Evolutionary conservation across 495 filamentous ascomycete species (phyloP), one percentile per base, ranked within the genome.

Genomic region (Bombardia bombarda): DNA sequence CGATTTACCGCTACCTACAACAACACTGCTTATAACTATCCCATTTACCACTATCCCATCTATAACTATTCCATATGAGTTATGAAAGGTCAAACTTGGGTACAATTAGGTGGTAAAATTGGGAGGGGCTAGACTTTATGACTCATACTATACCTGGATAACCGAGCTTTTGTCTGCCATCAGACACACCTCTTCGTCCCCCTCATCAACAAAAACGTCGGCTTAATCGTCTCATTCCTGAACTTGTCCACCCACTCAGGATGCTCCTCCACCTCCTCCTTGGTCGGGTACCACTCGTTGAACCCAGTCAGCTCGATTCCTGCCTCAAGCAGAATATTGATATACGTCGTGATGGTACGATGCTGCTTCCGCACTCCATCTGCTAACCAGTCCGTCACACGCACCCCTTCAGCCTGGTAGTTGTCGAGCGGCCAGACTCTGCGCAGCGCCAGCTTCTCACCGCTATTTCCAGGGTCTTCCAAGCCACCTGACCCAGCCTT

Each of bases 331-430:
- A 68, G 33, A 5, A 56, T 46, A 18, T 54, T 57, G 44, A 64
- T 43, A 45, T 68, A 65, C 2, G 57, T 55, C 12, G 46, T 46
- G 5, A 60, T 35, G 9, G 63, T 66, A 2, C 60, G 56, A 32
- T 69, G 65, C 32, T 64, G 52, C 44, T 65, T 67, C 28, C 56
- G 22, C 23, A 68, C 60, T 0, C 54, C 56, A 7, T 59, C 45
- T 2, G 50, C 52, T 30, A 68, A 25, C 63, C 65, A 67, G 24
- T 61, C 47, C 2, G 46, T 58, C 7, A 40, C 52, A 23, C 64
- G 35, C 25, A 50, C 28, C 14, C 63, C 65, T 43, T 69, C 63
- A 8, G 24, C 33, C 18, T 59, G 44, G 38, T 69, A 69, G 22
- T 47, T 45, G 46, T 63, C 45, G 26, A 69, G 36, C 17, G 56